Evolutionary conservation across 2,329 filamentous ascomycete genomes (phyloP).

Genomic region (Dactylonectria macrodidyma): DNA sequence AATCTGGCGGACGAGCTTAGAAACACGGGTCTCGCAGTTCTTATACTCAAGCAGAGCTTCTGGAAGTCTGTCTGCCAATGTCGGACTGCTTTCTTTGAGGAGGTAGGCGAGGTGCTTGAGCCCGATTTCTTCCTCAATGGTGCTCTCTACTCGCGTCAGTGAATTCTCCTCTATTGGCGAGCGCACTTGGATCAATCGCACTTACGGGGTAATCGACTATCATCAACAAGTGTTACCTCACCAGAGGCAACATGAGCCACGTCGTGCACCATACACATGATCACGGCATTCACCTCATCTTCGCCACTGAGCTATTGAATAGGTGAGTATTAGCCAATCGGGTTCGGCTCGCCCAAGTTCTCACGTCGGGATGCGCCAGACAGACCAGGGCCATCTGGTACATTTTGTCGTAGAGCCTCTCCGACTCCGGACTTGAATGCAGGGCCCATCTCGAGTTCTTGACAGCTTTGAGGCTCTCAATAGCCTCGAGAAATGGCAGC

Average conservation of each 20-base stretch:
- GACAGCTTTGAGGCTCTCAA: constrained; percentile 32
- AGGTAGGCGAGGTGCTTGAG: constrained; percentile 29
- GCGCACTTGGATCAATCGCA: background rate
- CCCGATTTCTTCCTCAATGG: constrained; percentile 29
- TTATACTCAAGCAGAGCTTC: constrained; percentile 26
- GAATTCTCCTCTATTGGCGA: background rate
- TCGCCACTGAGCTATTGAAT: constrained; percentile 16
- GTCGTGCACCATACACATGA: constrained; percentile 32
- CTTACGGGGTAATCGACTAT: background rate
- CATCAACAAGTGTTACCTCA: constrained; percentile 21
- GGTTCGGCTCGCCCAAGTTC: background rate
- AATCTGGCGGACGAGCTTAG: constrained; percentile 26
- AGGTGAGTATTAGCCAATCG: constrained; percentile 2
- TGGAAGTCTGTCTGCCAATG: constrained; percentile 23
- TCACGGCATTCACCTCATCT: constrained; percentile 25
- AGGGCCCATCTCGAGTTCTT: constrained; percentile 20
- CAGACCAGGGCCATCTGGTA: constrained; percentile 34
- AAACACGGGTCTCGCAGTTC: constrained; percentile 23
- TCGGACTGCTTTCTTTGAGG: constrained; percentile 21
- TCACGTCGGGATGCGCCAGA: constrained; percentile 33
- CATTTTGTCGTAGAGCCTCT: constrained; percentile 31
- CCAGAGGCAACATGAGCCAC: constrained; percentile 29
- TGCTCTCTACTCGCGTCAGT: constrained; percentile 18
- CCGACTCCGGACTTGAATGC: constrained; percentile 12
- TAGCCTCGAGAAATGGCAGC: constrained; percentile 30